Base-by-base conservation (phyloP, 2,329 filamentous ascomycete genomes). In the Cladophialophora chaetospira region DNA sequence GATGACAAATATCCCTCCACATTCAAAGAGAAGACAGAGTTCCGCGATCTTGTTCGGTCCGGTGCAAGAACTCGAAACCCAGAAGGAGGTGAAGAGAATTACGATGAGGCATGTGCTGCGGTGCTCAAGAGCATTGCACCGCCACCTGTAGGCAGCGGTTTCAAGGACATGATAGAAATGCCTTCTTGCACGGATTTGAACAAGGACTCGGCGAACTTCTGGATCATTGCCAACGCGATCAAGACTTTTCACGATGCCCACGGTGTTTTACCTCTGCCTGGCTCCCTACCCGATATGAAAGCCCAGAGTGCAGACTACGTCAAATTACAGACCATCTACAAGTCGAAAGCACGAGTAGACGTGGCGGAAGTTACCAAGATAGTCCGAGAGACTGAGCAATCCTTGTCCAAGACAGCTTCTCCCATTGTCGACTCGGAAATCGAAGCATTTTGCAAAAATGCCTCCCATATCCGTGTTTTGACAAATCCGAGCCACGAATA, bases 281-380 rank as follows among this genome's bases (percentile, higher is more conserved):
- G 94, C 10, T 86, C 88, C 2, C 78, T 99, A 1, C 94, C 95
- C 1, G 94, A 99, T 71, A 99, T 99, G 94, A 99, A 99, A 77
- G 91, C 94, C 2, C 84, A 93, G 69, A 96, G 92, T 3, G 84
- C 81, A 54, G 88, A 95, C 61, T 99, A 99, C 75, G 88, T 99
- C 64, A 81, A 86, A 66, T 81, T 99, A 10, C 94, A 97, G 71
- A 93, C 89, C 66, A 84, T 97, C 58, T 99, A 97, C 82, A 97
- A 96, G 74, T 74, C 79, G 19, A 96, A 96, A 72, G 91, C 94
- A 40, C 85, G 88, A 29, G 77, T 82, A 67, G 94, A 99, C 67
- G 77, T 87, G 11, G 82, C 83, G 26, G 88, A 96, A 71, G 88
- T 97, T 2, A 75, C 91, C 2, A 74, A 79, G 10, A 83, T 74